A percentile compares a stretch with the other conserved stretches of the same genome.
Conservation (phyloP, 768 basidiomycete species). For the Candolleomyces efflorescens region DNA sequence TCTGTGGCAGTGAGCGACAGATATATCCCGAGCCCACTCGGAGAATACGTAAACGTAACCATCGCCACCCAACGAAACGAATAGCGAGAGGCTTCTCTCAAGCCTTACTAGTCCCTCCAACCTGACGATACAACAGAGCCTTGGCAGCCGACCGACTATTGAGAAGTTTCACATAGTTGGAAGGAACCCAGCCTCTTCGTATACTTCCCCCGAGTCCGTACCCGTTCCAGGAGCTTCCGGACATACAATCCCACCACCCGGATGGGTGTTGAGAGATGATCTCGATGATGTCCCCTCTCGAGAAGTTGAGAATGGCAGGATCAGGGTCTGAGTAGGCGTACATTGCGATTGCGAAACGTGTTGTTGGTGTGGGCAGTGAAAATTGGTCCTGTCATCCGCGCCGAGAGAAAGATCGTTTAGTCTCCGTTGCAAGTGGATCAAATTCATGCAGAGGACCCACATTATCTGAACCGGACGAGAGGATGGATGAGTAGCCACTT, state of each 20-base stretch:
- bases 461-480: neutral
- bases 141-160: neutral
- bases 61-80: too few species aligned
- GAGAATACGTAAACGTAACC: too few species aligned
- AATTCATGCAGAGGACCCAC: neutral
- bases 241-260: constrained; percentile 9
- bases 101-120: too few species aligned
- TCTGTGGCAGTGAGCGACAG: too few species aligned
- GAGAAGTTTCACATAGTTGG: constrained; percentile 4
- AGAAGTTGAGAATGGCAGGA: constrained; percentile 5
- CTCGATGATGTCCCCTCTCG: constrained; percentile 5
- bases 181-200: constrained; percentile 6
- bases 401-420: neutral
- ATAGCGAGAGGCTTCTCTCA: too few species aligned
- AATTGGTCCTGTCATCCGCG: neutral
- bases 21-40: too few species aligned
- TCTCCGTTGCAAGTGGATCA: too few species aligned
- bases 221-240: constrained; percentile 4
- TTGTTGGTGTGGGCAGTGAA: constrained; percentile 8
- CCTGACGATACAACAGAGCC: neutral
- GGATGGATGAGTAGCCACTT: constrained; percentile 6
- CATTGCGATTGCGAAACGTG: neutral
- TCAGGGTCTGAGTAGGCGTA: constrained; percentile 3
- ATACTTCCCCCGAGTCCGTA: constrained; percentile 7
- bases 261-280: constrained; percentile 1